phyloP scores from a whole-genome alignment of 23 red algal species.

The Gracilaria caudata region DNA sequence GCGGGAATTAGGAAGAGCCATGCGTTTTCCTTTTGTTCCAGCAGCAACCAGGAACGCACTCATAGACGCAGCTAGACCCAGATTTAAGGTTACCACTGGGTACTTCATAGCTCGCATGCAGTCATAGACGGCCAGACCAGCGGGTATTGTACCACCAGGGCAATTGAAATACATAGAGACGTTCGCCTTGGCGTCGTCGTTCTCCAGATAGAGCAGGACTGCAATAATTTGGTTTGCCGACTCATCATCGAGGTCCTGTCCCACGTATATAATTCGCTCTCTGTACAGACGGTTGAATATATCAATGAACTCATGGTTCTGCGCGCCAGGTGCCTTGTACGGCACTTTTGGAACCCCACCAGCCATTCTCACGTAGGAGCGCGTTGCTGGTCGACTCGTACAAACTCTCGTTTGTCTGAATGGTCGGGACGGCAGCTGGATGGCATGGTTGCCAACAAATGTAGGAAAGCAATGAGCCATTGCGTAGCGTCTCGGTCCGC shows the following conservation, averaged over 20 bases:
- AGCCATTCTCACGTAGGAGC: conserved; percentile 48
- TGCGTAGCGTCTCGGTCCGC: background rate
- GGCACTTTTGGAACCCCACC: conserved; percentile 94
- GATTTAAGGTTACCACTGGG: conserved; percentile 91
- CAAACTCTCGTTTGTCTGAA: background rate
- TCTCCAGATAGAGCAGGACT: conserved; percentile 87
- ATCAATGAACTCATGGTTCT: conserved; percentile 97
- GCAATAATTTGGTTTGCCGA: conserved; percentile 95
- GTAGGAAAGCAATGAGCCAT: background rate
- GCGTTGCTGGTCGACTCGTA: background rate
- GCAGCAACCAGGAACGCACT: conserved; percentile 89
- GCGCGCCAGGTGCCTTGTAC: conserved; percentile 92
- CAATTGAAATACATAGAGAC: conserved; percentile 94
- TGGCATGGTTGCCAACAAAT: conserved; percentile 7
- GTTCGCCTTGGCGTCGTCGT: conserved; percentile 84
- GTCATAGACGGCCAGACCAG: conserved; percentile 91
- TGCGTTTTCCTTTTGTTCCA: conserved; percentile 92
- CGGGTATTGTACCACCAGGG: conserved; percentile 81
- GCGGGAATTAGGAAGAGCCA: conserved; percentile 90
- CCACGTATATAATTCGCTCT: conserved; percentile 96
- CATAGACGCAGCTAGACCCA: conserved; percentile 97
- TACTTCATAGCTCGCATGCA: conserved; percentile 92
- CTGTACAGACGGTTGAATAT: conserved; percentile 95
- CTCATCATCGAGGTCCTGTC: conserved; percentile 98
- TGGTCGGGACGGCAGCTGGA: background rate